Evolutionary conservation across 768 basidiomycete species (phyloP), one percentile per base, ranked within the genome.

Genomic region (Leccinum obscurum): DNA sequence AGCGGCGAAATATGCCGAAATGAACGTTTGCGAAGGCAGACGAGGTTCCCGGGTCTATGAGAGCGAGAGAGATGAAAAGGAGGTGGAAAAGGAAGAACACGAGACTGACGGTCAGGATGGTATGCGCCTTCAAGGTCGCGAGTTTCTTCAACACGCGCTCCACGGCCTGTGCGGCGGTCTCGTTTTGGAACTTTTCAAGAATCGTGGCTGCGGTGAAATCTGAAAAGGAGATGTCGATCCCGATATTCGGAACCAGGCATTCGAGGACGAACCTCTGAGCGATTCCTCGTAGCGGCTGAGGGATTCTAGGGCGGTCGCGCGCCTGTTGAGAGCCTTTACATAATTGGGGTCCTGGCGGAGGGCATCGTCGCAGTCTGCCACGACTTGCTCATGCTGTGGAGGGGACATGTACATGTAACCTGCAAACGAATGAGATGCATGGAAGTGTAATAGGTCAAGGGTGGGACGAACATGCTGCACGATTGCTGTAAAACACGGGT

Each of bases 121-220:
- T 84, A 17, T 83, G 75, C 0, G 93, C 91, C 72, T 89, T 88
- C 1, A 34, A 34, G 4, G 81, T 75, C 0, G 96, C 83, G 34
- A 97, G 75, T 62, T 87, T 86, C 76, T 95, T 95, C 69, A 98
- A 76, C 20, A 96, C 92, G n/a, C 94, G 86, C 72, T 98, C 97
- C 8, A 98, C 93, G 0, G 91, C 79, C 55, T 86, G 81, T 4
- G 90, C 85, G 2, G 94, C 89, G 1, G 77, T 66, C 62, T 90
- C 85, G 69, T 95, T 93, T 70, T 88, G 82, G 85, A 98, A 97
- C 68, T 89, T 87, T 74, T 95, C 93, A 46, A 99, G 83, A 64
- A 99, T 96, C 15, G 95, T 94, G 0, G 92, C 88, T n/a, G 96
- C 93, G 0, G 96, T 98, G 80, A 88, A 98, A 74, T 99, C 96